Evolutionary conservation across 768 basidiomycete genomes (phyloP), one percentile per base, ranked within the genome.

Genomic region (Lyophyllum shimeji): DNA sequence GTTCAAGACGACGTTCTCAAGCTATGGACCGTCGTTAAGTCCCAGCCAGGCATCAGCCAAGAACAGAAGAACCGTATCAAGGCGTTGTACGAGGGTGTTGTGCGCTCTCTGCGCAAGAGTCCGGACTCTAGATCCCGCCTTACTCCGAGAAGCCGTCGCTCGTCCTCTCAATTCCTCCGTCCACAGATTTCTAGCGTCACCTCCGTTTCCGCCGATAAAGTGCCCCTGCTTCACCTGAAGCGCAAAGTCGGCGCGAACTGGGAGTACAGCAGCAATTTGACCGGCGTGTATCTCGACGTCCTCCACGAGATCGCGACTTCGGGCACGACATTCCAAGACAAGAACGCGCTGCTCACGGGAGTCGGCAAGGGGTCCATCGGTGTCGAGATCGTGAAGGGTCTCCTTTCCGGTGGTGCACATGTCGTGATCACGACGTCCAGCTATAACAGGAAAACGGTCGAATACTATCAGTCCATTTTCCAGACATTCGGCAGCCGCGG

Each of bases 301-400:
- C 80, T 99, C 31, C 93, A 95, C 68, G 97, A 99, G 74, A 98
- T 99, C 63, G 97, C 97, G 5, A 98, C 97, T 0, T 94, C 96
- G 4, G 97, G 97, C 12, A 98, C 95, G 1, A 95, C 95, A 1
- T 99, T 98, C 82, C 91, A 96, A 72, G 96, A 95, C 78, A 99
- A 98, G 82, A 98, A 98, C 65, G 97, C 97, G 2, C 83, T 99
- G 17, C 81, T 98, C 27, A 99, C 97, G 31, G 97, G 97, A 66
- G 97, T 98, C 50, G 97, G 97, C 49, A 96, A 94, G 68, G 96
- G 94, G 12, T 97, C 95, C 3, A 99, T 99, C 62, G 97, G 97
- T 55, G 91, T 97, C 48, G 97, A 98, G 73, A 91, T 99, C 59
- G 81, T 99, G 60, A 98, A 97, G 72, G 97, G 97, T 58, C 84